These are phyloP conservation scores for Fabrea salina DNA, from an alignment of 169 alveolate genomes.

Conservation along the genomic window DNA sequence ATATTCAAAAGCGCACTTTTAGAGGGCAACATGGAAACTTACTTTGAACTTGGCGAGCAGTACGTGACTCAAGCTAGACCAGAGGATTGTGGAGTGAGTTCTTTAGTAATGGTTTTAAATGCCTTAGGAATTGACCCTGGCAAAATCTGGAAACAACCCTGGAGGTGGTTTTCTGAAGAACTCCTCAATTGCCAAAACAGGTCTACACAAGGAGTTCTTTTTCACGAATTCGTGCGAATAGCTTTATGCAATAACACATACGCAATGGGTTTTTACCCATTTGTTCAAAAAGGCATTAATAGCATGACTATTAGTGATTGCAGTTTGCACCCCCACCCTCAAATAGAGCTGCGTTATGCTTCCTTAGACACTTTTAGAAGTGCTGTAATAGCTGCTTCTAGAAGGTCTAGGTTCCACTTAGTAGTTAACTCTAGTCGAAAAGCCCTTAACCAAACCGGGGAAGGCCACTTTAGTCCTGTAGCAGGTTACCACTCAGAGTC, in stretches of 20 bases:
- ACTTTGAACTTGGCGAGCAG: slow-evolving; percentile 50
- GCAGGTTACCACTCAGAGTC: slow-evolving; percentile 43
- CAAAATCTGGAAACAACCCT: slow-evolving; percentile 58
- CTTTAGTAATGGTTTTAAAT: slow-evolving; percentile 56
- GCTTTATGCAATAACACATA: slow-evolving; percentile 37
- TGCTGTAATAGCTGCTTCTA: slow-evolving; percentile 31
- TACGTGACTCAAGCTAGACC: slow-evolving; percentile 54
- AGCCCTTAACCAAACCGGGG: slow-evolving; percentile 53
- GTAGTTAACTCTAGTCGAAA: slow-evolving; percentile 39
- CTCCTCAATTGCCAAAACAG: slow-evolving; percentile 37
- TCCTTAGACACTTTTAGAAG: slow-evolving; percentile 38
- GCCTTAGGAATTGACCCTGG: slow-evolving; percentile 55
- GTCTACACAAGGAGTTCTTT: slow-evolving; percentile 33
- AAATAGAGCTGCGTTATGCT: neutral
- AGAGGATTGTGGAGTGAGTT: slow-evolving; percentile 57
- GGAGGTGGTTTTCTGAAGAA: slow-evolving; percentile 67
- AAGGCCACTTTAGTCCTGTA: slow-evolving; percentile 64
- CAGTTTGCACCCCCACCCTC: slow-evolving; percentile 19
- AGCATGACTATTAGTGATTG: neutral
- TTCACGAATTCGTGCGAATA: slow-evolving; percentile 40
- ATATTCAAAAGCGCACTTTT: slow-evolving; percentile 36
- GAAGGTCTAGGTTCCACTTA: slow-evolving; percentile 10
- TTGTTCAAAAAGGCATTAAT: neutral
- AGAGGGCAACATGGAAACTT: slow-evolving; percentile 44
- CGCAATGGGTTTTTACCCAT: slow-evolving; percentile 23